Conservation (phyloP, 2,329 filamentous ascomycete species). For the Penicillium sp. region DNA sequence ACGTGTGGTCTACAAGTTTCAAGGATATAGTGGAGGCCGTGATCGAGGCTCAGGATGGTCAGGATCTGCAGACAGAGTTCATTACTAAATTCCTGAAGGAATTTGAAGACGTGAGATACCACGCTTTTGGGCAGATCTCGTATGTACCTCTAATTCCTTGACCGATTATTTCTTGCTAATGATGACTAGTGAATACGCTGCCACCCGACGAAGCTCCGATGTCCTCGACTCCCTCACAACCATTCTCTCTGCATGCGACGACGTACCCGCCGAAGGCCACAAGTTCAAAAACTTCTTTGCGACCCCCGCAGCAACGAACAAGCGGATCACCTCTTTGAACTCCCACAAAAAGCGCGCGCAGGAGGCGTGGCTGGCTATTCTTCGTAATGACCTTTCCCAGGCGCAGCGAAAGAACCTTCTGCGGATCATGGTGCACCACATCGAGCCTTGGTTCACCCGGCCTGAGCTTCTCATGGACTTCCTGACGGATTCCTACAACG, state of each 20-base stretch:
- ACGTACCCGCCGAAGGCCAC: constrained; percentile 57
- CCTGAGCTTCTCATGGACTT: constrained; percentile 94
- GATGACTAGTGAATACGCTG: constrained; percentile 37
- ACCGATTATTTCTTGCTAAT: constrained; percentile 4
- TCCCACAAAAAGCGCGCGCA: constrained; percentile 80
- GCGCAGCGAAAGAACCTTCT: constrained; percentile 79
- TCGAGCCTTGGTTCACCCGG: constrained; percentile 86
- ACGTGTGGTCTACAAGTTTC: constrained; percentile 72
- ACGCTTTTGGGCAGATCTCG: constrained; percentile 74
- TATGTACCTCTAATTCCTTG: constrained; percentile 46
- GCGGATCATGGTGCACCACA: constrained; percentile 70
- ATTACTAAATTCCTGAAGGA: constrained; percentile 74
- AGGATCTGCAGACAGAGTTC: constrained; percentile 69
- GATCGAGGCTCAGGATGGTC: constrained; percentile 58
- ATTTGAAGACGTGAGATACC: constrained; percentile 82
- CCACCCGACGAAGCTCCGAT: constrained; percentile 26
- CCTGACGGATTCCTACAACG: constrained; percentile 87
- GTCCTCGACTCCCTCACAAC: constrained; percentile 39
- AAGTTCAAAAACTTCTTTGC: constrained; percentile 40
- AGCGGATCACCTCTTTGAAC: constrained; percentile 65
- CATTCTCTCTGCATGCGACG: constrained; percentile 58
- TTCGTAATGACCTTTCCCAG: constrained; percentile 64
- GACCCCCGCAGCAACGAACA: constrained; percentile 63
- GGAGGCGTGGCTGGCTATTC: constrained; percentile 79
- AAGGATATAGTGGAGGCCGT: constrained; percentile 64